Base-by-base conservation (phyloP, 257 asterid species). In the Oldenlandia corymbosa region DNA sequence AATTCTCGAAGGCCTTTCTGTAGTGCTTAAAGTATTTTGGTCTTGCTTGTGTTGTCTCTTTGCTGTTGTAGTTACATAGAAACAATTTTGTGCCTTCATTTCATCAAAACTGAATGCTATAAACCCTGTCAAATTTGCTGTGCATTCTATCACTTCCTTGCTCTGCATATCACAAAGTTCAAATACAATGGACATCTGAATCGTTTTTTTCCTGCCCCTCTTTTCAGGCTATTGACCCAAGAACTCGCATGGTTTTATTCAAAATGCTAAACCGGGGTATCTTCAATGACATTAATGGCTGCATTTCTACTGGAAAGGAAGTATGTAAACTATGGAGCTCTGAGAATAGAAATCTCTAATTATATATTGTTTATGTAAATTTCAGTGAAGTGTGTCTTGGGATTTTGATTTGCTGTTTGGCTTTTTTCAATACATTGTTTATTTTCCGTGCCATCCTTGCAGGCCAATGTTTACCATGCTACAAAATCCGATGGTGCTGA, bases 271-370 rank as follows among this genome's bases (percentile, higher is more conserved):
- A 92, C 67, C 79, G 91, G 1, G 95, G 91, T 45, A 71, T 85
- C 42, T 92, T 92, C 76, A 81, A 75, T 76, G 89, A 92, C 60
- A 92, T 92, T 68, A 92, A 92, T 62, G 99, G 99, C 59, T 92
- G 99, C 80, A 92, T 92, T 76, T 92, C 99, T 66, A 92, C 99
- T 65, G 99, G 99, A 71, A 92, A 92, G 86, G 99, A 92, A 81
- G 99, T 89, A 79, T 34, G 86, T 73, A 18, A 39, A 30, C 37
- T 42, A 26, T 27, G 30, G 43, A 18, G 28, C 32, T 46, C 17
- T 10, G 6, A 21, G 52, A 62, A 50, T 32, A 20, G 16, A 20
- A 30, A 10, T 4, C 11, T 31, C n/a, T 18, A 34, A 14, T 31
- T 14, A 17, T 59, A 17, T 79, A 55, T 20, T 66, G 24, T 24